A percentile compares a stretch with the other conserved stretches of the same genome.
These are phyloP conservation scores for Triticum aestivum DNA, from an alignment of 176 grass and related monocot species.

Conservation along the genomic window IWGSC_CS_RefSeq_v2.1 NC_057796.1:490564817-490565316, in stretches of 20 bases:
- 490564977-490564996: neutral
- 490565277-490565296: neutral
- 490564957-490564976: neutral
- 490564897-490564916: neutral
- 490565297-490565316: too few species aligned
- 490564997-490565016: neutral
- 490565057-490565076: neutral
- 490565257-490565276: constrained; percentile 47
- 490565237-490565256: constrained; percentile 43
- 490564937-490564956: neutral
- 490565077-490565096: constrained; percentile 48
- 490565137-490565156: constrained; percentile 28
- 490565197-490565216: constrained; percentile 45
- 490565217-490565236: constrained; percentile 44
- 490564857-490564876: neutral
- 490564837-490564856: neutral
- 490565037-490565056: neutral
- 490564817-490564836: neutral
- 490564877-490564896: neutral
- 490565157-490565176: neutral
- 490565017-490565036: neutral
- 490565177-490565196: constrained; percentile 35
- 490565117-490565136: constrained; percentile 52
- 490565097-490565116: constrained; percentile 61
- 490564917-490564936: neutral